Evolutionary conservation across 305 asterid genomes (phyloP).

Genomic region (Ilex paraguariensis): DNA sequence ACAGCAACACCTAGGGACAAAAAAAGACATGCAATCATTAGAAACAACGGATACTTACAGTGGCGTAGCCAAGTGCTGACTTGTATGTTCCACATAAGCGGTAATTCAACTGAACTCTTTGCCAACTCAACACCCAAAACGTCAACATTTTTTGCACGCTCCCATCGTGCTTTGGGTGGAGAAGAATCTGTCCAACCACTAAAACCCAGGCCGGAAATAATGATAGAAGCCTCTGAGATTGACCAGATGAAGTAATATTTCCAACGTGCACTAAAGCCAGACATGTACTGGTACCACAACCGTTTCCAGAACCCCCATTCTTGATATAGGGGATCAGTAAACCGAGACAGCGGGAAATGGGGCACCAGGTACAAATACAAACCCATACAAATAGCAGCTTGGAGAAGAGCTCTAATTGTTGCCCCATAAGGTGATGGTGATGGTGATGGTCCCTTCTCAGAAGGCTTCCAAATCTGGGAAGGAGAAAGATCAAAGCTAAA

Average conservation of each 20-base stretch:
- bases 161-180: constrained; percentile 79
- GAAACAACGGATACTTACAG: constrained; percentile 55
- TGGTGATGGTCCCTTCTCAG: constrained; percentile 49
- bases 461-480: constrained; percentile 66
- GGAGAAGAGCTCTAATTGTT: constrained; percentile 80
- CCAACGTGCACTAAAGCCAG: constrained; percentile 95
- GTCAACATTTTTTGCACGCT: constrained; percentile 93
- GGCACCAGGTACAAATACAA: constrained; percentile 84
- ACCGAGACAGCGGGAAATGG: constrained; percentile 73
- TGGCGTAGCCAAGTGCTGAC: constrained; percentile 99
- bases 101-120: constrained; percentile 82
- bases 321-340: constrained; percentile 67
- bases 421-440: constrained; percentile 88
- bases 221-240: constrained; percentile 83
- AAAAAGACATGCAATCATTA: constrained; percentile 6
- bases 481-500: constrained; percentile 13
- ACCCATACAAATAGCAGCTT: constrained; percentile 88
- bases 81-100: constrained; percentile 97
- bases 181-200: constrained; percentile 88
- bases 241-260: constrained; percentile 98
- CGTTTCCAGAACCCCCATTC: constrained; percentile 87
- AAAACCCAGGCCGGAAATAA: constrained; percentile 92
- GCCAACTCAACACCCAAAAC: constrained; percentile 89
- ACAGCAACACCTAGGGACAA: not conserved
- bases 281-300: constrained; percentile 78